These are phyloP conservation scores for Stemphylium beticola DNA, from an alignment of 2,329 filamentous ascomycete genomes.

Conservation along the genomic window DNA sequence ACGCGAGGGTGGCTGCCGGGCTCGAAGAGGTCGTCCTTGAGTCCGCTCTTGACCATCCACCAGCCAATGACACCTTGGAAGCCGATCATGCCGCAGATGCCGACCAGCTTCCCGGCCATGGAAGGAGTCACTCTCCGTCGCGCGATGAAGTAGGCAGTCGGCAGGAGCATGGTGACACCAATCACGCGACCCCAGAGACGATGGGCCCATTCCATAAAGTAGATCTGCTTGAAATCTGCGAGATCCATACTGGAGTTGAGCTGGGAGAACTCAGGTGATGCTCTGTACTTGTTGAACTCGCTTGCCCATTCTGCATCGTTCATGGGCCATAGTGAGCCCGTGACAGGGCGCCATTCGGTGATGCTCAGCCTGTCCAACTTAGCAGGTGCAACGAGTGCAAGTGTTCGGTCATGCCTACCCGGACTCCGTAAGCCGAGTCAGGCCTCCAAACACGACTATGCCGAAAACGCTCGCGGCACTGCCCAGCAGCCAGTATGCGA, in stretches of 20 bases:
- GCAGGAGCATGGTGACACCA: slow-evolving; percentile 86
- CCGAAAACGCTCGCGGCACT: slow-evolving; percentile 95
- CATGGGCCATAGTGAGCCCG: slow-evolving; percentile 85
- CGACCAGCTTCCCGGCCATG: slow-evolving; percentile 78
- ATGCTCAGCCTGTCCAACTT: slow-evolving; percentile 76
- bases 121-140: slow-evolving; percentile 76
- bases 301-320: slow-evolving; percentile 83
- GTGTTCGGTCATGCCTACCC: slow-evolving; percentile 65
- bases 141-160: slow-evolving; percentile 86
- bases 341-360: slow-evolving; percentile 98
- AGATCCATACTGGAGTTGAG: slow-evolving; percentile 94
- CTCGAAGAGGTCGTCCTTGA: slow-evolving; percentile 94
- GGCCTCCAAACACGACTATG: slow-evolving; percentile 91
- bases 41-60: slow-evolving; percentile 99
- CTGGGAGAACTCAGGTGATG: slow-evolving; percentile 89
- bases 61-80: slow-evolving; percentile 96
- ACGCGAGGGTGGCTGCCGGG: slow-evolving; percentile 90
- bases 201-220: slow-evolving; percentile 99
- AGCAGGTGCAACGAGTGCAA: slow-evolving; percentile 13
- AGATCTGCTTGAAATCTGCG: slow-evolving; percentile 96
- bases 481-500: slow-evolving; percentile 90
- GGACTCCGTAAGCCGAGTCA: slow-evolving; percentile 94
- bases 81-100: slow-evolving; percentile 87
- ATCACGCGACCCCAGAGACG: slow-evolving; percentile 93
- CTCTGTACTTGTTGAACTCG: slow-evolving; percentile 90